These are phyloP conservation scores for Ensete glaucum DNA, from an alignment of 176 grass and related monocot genomes.

Conservation along the genomic window DNA sequence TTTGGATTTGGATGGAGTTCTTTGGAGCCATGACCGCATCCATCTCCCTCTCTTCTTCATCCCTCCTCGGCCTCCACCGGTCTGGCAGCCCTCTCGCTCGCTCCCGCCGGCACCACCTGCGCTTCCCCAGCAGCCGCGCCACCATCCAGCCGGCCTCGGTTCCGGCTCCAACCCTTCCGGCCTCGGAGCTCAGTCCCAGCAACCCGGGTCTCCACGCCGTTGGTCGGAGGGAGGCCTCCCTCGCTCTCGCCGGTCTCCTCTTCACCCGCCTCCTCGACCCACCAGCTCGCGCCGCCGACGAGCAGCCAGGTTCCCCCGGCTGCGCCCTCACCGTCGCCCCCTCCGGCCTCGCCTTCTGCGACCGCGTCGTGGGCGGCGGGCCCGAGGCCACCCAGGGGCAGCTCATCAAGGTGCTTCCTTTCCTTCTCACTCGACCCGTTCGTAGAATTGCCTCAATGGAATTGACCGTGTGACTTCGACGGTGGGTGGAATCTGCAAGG, in stretches of 20 bases:
- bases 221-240: conserved; percentile 33
- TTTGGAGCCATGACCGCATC: neutral
- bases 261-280: conserved; percentile 21
- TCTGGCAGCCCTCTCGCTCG: conserved; percentile 2
- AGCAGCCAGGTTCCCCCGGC: neutral
- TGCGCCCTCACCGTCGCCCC: conserved; percentile 49
- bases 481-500: conserved; percentile 19
- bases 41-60: conserved; percentile 27
- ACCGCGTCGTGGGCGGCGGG: conserved; percentile 55
- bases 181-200: neutral
- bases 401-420: conserved; percentile 52
- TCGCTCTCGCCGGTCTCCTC: conserved; percentile 26
- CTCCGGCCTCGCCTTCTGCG: conserved; percentile 70
- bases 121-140: neutral
- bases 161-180: neutral
- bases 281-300: conserved; percentile 6
- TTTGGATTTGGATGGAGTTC: neutral
- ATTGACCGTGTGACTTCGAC: neutral
- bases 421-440: neutral
- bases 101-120: neutral
- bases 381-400: conserved; percentile 43
- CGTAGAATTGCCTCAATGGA: neutral
- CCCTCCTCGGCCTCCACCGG: conserved; percentile 31
- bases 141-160: neutral
- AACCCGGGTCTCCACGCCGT: neutral